Percentiles rank a stretch among this genome's conserved stretches.
Conservation (phyloP, 2,329 filamentous ascomycete species). For the Ophiostoma pallidulum region DNA sequence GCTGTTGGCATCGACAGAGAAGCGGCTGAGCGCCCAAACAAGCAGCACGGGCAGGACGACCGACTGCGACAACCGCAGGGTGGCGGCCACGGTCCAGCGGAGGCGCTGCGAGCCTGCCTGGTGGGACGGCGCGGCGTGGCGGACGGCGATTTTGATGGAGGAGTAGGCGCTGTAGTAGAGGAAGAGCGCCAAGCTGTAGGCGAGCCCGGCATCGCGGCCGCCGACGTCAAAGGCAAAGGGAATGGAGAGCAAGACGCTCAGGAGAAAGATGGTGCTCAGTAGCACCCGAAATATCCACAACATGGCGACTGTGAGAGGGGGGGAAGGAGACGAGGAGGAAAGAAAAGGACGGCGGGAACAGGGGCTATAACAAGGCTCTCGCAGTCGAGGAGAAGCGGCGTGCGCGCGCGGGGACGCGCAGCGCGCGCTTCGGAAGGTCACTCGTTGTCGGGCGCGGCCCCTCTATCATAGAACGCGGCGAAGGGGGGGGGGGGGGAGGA, state of each 20-base stretch:
- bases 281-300: constrained; percentile 71
- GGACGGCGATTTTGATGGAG: constrained; percentile 55
- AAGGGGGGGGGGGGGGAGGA: neutral
- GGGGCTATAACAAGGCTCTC: neutral
- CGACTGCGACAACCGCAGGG: constrained; percentile 73
- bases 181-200: constrained; percentile 83
- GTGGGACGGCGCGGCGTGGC: constrained; percentile 51
- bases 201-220: constrained; percentile 84
- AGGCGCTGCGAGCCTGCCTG: constrained; percentile 49
- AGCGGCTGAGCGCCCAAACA: constrained; percentile 93
- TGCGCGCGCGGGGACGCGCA: constrained; percentile 12
- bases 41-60: constrained; percentile 74
- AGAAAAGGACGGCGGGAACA: neutral
- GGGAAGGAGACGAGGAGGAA: neutral
- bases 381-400: constrained; percentile 1
- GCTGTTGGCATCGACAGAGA: constrained; percentile 73
- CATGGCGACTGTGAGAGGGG: constrained; percentile 41
- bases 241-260: constrained; percentile 89
- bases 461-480: too few species aligned
- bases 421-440: constrained; percentile 7
- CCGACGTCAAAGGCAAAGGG: constrained; percentile 97
- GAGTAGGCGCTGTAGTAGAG: constrained; percentile 88
- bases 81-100: constrained; percentile 58
- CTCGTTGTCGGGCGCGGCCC: neutral
- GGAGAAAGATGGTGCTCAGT: constrained; percentile 75